phyloP scores from a whole-genome alignment of 1,139 yeast genomes.

The Lodderomyces jiufengensis region DNA sequence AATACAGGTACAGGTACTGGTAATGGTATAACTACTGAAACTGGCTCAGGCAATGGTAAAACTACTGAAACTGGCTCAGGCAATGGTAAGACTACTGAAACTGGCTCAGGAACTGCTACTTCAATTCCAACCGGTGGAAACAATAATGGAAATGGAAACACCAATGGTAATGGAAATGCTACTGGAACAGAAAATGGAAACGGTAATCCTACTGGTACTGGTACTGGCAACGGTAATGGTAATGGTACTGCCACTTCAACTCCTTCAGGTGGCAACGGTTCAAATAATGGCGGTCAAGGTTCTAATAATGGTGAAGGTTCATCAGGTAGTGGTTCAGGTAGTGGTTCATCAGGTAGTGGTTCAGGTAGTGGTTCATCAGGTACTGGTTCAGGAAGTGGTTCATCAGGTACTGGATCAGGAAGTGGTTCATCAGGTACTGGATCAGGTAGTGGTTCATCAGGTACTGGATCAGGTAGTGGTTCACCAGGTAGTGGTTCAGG shows the following conservation, averaged over 20 bases:
- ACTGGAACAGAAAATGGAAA: too few relatives aligned
- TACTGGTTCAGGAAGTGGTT: conserved; percentile 2
- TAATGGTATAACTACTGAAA: too few relatives aligned
- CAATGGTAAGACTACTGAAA: too few relatives aligned
- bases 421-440: conserved; percentile 1
- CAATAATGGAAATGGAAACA: conserved; percentile 1
- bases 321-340: background rate
- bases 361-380: background rate
- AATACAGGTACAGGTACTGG: too few relatives aligned
- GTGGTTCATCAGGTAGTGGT: conserved; percentile 1
- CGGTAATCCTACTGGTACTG: background rate
- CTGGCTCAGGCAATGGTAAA: too few relatives aligned
- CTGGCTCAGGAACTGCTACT: too few relatives aligned
- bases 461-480: conserved; percentile 1
- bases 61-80: too few relatives aligned
- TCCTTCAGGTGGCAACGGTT: too few relatives aligned
- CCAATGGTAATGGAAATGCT: background rate
- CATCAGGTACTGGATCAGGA: conserved; percentile 3
- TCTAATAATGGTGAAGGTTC: background rate
- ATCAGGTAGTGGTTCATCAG: background rate
- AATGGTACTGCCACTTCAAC: too few relatives aligned
- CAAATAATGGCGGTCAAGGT: background rate
- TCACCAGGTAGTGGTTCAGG: conserved; percentile 1
- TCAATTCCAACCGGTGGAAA: too few relatives aligned
- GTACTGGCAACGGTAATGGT: background rate